Evolutionary conservation across 768 basidiomycete genomes (phyloP).

Genomic region (Kwoniella bestiolae): DNA sequence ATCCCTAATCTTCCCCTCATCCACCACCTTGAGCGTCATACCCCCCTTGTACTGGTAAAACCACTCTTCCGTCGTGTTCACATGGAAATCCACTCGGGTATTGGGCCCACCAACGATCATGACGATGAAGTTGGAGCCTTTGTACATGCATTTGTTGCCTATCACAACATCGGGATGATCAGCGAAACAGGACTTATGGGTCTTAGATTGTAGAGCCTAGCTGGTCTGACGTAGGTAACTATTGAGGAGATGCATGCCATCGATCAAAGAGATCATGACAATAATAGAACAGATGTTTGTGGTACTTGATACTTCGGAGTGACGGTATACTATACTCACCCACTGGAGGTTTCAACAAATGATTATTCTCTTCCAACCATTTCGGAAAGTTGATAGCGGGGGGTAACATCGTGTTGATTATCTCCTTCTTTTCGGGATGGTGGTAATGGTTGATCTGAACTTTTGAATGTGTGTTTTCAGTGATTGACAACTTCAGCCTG

Average conservation of each 20-base stretch:
- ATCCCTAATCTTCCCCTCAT: slow-evolving; percentile 64
- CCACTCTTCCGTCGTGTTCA: slow-evolving; percentile 99
- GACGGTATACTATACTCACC: slow-evolving; percentile 71
- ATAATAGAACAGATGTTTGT: no score
- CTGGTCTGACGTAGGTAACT: no score
- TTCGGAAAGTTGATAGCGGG: slow-evolving; percentile 85
- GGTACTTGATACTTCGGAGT: no score
- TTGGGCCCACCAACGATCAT: slow-evolving; percentile 98
- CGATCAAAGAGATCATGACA: no score
- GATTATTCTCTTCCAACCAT: slow-evolving; percentile 81
- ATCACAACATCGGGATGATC: neutral
- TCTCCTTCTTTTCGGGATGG: neutral
- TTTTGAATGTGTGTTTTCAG: no score
- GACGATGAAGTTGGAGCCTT: slow-evolving; percentile 83
- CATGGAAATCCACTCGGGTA: slow-evolving; percentile 88
- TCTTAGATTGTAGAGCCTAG: slow-evolving; percentile 57
- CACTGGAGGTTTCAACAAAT: slow-evolving; percentile 85
- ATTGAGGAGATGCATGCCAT: no score
- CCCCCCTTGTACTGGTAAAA: slow-evolving; percentile 95
- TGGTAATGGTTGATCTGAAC: no score
- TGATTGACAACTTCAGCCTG: no score
- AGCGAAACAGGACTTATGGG: no score
- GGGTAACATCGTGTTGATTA: slow-evolving; percentile 65
- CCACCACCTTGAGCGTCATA: slow-evolving; percentile 84
- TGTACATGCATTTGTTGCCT: slow-evolving; percentile 59